Percentiles rank a stretch among this genome's conserved stretches.
Evolutionary conservation across 1,284 basidiomycete species (phyloP).

Genomic region (Rhodotorula sp.): DNA sequence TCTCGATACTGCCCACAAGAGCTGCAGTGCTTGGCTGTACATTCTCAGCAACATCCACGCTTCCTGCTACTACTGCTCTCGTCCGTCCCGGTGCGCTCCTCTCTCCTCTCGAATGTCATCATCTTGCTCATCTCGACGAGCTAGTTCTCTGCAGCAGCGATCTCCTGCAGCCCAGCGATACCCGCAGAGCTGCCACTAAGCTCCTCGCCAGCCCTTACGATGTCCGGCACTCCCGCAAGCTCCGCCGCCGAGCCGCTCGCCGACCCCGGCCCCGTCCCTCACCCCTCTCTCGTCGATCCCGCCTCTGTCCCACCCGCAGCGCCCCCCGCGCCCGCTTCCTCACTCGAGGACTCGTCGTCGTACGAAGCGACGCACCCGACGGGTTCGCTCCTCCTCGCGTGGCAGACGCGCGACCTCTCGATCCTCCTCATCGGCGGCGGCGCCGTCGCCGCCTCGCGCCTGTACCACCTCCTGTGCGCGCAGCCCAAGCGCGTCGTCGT

Average conservation of each 20-base stretch:
- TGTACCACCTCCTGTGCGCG: conserved; percentile 64
- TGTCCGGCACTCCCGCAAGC: no score
- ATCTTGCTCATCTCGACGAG: background rate
- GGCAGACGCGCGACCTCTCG: conserved; percentile 70
- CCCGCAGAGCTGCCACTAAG: background rate
- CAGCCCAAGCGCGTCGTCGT: conserved; percentile 63
- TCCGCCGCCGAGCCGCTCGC: background rate
- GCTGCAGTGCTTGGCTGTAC: no score
- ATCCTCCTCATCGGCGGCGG: conserved; percentile 84
- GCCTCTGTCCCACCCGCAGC: background rate
- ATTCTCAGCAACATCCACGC: no score
- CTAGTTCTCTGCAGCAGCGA: background rate
- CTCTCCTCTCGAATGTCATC: background rate
- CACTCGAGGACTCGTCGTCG: background rate
- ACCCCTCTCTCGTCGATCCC: conserved; percentile 1
- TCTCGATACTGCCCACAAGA: no score
- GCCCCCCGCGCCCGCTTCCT: background rate
- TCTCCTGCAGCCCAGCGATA: background rate
- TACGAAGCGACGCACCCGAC: conserved; percentile 50
- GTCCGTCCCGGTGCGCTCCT: no score
- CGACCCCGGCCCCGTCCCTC: background rate
- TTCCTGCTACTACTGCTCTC: no score
- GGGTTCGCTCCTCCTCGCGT: conserved; percentile 78
- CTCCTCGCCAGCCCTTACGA: conserved; percentile 40
- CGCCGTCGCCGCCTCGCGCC: conserved; percentile 74